Evolutionary conservation across 345 rosid species (phyloP).

Genomic region (Sonneratia caseolaris): DNA sequence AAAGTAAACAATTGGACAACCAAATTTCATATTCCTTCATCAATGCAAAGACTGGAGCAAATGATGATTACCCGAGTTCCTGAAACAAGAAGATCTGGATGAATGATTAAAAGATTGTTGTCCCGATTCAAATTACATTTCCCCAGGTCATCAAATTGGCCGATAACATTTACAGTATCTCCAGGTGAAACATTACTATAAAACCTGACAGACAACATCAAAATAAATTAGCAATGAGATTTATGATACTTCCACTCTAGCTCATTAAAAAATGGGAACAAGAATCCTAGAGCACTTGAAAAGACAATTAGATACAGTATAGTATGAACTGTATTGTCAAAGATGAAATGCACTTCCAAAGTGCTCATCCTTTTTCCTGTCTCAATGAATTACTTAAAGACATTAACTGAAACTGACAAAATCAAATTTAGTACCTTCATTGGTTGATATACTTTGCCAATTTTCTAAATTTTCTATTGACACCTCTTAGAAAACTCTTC

Average conservation of each 20-base stretch:
- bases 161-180: constrained; percentile 82
- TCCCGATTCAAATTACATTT: constrained; percentile 63
- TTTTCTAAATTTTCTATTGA: neutral
- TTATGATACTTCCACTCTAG: neutral
- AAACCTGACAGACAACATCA: constrained; percentile 37
- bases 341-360: neutral
- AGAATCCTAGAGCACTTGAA: neutral
- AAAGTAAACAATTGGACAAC: neutral
- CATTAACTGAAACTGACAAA: neutral
- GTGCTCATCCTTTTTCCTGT: neutral
- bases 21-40: neutral
- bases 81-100: constrained; percentile 80
- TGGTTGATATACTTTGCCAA: neutral
- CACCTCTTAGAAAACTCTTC: neutral
- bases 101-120: constrained; percentile 62
- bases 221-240: neutral
- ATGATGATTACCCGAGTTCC: constrained; percentile 68
- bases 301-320: neutral
- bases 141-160: constrained; percentile 65
- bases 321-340: neutral
- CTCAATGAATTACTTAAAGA: neutral
- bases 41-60: constrained; percentile 4
- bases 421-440: neutral
- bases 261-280: neutral
- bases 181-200: constrained; percentile 82